Conservation (phyloP, 75 land plant species). For the Sequoia sempervirens region DNA sequence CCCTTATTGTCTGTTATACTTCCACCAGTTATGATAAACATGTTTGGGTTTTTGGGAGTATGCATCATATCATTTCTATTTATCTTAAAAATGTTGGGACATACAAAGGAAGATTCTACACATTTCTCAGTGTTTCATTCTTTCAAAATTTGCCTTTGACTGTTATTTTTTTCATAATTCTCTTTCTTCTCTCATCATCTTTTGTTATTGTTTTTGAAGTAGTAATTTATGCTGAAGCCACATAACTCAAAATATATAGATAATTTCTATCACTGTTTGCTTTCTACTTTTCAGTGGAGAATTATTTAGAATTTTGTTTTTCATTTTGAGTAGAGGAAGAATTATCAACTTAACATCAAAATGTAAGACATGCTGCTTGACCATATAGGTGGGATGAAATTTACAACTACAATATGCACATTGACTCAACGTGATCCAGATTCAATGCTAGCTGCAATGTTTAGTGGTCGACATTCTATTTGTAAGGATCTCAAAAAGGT, state of each 20-base stretch:
- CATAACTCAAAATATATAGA: background rate
- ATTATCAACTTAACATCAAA: background rate
- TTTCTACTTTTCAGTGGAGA: conserved; percentile 1
- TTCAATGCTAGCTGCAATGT: conserved; percentile 97
- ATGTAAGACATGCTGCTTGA: background rate
- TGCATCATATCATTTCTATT: background rate
- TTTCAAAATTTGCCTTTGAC: background rate
- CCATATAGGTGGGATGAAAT: conserved; percentile 66
- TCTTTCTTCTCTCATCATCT: background rate
- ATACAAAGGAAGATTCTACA: background rate
- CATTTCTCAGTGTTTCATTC: background rate
- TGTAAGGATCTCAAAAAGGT: conserved; percentile 46
- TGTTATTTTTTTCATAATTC: background rate
- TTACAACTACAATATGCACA: conserved; percentile 78
- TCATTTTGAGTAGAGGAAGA: background rate
- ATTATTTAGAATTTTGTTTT: background rate
- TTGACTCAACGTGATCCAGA: conserved; percentile 80
- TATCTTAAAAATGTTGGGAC: background rate
- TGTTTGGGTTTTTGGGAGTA: background rate
- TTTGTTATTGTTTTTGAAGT: background rate
- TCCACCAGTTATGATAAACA: too few species aligned
- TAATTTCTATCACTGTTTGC: background rate
- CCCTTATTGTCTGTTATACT: background rate
- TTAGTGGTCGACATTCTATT: conserved; percentile 82
- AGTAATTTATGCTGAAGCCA: background rate